These are phyloP conservation scores for Colletotrichum chrysophilum DNA, from an alignment of 2,329 filamentous ascomycete species.

Conservation along the genomic window DNA sequence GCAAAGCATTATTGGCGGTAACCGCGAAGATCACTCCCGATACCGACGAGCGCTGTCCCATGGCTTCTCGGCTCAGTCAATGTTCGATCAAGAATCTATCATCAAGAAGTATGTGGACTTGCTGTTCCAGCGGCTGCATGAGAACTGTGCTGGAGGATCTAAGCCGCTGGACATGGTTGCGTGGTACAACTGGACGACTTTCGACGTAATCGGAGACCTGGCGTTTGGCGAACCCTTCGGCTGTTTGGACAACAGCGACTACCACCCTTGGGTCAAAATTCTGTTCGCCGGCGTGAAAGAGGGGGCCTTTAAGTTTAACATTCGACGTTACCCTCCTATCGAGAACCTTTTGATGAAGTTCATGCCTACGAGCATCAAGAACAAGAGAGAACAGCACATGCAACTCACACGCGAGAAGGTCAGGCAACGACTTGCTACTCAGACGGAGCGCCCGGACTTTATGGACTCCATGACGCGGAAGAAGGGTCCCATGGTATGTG, in stretches of 20 bases:
- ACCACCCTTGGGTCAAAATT: constrained; percentile 30
- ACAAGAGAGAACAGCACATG: neutral
- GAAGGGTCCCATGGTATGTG: neutral
- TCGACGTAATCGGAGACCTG: constrained; percentile 35
- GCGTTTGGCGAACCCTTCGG: constrained; percentile 33
- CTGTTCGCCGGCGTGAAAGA: neutral
- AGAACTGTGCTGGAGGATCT: neutral
- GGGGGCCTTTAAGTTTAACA: neutral
- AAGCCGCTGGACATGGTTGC: constrained; percentile 1
- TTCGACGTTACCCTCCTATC: neutral
- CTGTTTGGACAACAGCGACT: constrained; percentile 26
- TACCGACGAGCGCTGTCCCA: constrained; percentile 28
- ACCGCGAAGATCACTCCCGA: constrained; percentile 24
- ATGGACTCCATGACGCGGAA: neutral
- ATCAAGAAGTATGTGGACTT: constrained; percentile 32
- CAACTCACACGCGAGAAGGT: neutral
- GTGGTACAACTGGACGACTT: constrained; percentile 29
- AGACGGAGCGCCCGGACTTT: neutral
- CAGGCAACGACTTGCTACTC: neutral
- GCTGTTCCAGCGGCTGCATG: constrained; percentile 34
- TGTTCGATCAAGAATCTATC: constrained; percentile 22
- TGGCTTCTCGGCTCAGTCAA: constrained; percentile 33
- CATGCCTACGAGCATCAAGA: neutral
- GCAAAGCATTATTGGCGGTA: constrained; percentile 10
- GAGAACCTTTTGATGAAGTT: neutral